Base-by-base conservation (phyloP, 345 rosid genomes). In the Arabidopsis arenosa region DNA sequence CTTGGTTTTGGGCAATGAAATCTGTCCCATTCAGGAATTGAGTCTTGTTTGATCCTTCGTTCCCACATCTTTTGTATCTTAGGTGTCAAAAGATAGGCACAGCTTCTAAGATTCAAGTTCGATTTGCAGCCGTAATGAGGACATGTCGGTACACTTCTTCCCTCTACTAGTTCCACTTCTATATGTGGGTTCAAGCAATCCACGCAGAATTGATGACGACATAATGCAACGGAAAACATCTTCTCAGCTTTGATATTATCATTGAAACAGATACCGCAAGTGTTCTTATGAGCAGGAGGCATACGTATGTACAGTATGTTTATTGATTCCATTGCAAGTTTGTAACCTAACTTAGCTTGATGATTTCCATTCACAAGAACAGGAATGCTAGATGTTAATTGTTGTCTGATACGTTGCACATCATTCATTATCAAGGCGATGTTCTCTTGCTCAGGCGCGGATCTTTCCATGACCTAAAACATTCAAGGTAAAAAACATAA, bases 131-230 rank as follows among this genome's bases (percentile, higher is more conserved):
- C 43, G 7, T 7, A 37, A 2, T 7, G 86, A 56, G 88, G 97
- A 65, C 91, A 90, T 47, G 57, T 81, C 12, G 88, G 81, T 74
- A 70, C 60, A 60, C 70, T 75, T 35, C 11, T 9, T 39, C 86
- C 92, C 47, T 84, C 78, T 39, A 85, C 83, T 70, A 90, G 66
- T 69, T 76, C 80, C 70, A 74, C 86, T 73, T 83, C 83, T 14
- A 87, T 83, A 41, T 88, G 89, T 76, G 75, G 85, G 64, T 78
- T 90, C 87, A 90, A 1, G 43, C 43, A 39, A 1, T 39, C 43
- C 79, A 65, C 97, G 90, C 96, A 92, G 45, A 75, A 92, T 18
- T 87, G 76, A 30, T 89, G 96, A 54, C 64, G 17, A 75, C 97
- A 91, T 32, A 80, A 78, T 64, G 78, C 85, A 63, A 87, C 79